Evolutionary conservation across 2,329 filamentous ascomycete species (phyloP).

Genomic region (Paracorniculantispora psalliotae): DNA sequence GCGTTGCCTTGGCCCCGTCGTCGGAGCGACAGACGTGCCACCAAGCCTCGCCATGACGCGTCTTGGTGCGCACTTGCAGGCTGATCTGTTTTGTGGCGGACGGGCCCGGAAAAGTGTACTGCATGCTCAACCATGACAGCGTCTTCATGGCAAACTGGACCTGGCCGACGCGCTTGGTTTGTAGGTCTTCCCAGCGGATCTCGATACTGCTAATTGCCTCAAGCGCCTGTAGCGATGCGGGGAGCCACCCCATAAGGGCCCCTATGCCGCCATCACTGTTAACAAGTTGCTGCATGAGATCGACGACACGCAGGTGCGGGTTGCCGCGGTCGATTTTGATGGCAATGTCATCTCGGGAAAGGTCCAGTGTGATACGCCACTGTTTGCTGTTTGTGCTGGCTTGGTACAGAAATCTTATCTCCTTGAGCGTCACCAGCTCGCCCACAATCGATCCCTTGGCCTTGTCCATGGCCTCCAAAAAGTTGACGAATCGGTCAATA

Average conservation of each 20-base stretch:
- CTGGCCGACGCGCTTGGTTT: conserved; percentile 38
- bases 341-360: conserved; percentile 48
- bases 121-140: conserved; percentile 53
- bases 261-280: conserved; percentile 50
- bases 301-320: conserved; percentile 61
- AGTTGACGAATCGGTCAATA: conserved; percentile 66
- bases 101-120: conserved; percentile 40
- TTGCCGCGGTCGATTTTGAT: conserved; percentile 58
- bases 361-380: conserved; percentile 55
- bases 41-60: conserved; percentile 42
- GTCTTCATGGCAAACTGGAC: conserved; percentile 49
- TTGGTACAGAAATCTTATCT: conserved; percentile 66
- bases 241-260: conserved; percentile 50
- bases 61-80: conserved; percentile 48
- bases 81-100: conserved; percentile 24
- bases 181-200: conserved; percentile 41
- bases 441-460: conserved; percentile 51
- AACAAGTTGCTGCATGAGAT: conserved; percentile 53
- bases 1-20: background rate
- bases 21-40: conserved; percentile 45
- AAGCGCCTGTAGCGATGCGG: conserved; percentile 60
- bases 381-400: conserved; percentile 18
- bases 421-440: conserved; percentile 55
- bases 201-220: conserved; percentile 58
- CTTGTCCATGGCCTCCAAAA: conserved; percentile 60